Percentiles rank a stretch among this genome's conserved stretches.
These are phyloP conservation scores for Cryptosporidium sp. DNA, from an alignment of 169 alveolate genomes.

Conservation along the genomic window DNA sequence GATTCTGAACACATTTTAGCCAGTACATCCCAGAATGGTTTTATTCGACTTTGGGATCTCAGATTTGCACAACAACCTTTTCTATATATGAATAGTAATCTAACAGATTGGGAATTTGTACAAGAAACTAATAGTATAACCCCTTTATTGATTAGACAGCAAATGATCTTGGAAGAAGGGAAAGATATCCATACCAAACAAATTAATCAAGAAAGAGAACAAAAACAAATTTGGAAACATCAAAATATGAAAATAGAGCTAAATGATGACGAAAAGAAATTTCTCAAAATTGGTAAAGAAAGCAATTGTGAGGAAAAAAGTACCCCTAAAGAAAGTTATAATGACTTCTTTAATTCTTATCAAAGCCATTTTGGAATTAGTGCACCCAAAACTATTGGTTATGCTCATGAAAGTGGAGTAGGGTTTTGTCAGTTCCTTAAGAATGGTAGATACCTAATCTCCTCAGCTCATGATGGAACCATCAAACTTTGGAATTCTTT, in stretches of 20 bases:
- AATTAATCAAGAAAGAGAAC: not conserved
- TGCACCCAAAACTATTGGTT: conserved; percentile 14
- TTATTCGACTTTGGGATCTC: conserved; percentile 88
- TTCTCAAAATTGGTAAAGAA: not conserved
- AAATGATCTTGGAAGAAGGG: not conserved
- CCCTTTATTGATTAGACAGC: conserved; percentile 9
- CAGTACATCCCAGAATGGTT: conserved; percentile 85
- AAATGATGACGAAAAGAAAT: conserved; percentile 6
- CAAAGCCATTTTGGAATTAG: conserved; percentile 35
- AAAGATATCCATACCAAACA: not conserved
- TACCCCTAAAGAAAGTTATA: not conserved
- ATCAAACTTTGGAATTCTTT: conserved; percentile 80
- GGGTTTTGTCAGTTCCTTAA: conserved; percentile 51
- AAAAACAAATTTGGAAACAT: not conserved
- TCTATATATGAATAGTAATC: conserved; percentile 30
- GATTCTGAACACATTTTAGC: conserved; percentile 78
- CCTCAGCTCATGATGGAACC: conserved; percentile 79
- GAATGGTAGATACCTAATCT: conserved; percentile 76
- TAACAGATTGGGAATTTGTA: conserved; percentile 59
- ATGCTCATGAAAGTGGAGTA: conserved; percentile 81
- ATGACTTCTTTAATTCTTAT: not conserved
- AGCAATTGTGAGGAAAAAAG: not conserved
- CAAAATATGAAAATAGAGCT: not conserved
- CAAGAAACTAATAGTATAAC: conserved; percentile 37
- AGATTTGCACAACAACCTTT: conserved; percentile 82